A percentile compares a stretch with the other conserved stretches of the same genome.
phyloP scores from a whole-genome alignment of 2,329 filamentous ascomycete species.

The Ophiocordyceps camponoti-saundersi region DNA sequence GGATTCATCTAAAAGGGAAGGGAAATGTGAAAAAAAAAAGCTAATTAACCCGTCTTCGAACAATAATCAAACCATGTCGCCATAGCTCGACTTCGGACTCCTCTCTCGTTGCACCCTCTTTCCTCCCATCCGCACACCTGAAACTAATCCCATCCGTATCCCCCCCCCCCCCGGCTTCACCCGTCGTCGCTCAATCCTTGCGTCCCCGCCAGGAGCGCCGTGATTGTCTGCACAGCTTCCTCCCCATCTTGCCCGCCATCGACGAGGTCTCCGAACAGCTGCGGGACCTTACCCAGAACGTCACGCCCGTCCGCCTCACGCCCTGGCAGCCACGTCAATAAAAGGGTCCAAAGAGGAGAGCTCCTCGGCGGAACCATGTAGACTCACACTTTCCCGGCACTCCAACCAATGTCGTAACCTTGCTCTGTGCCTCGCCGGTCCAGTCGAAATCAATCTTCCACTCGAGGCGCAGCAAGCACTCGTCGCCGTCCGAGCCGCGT shows the following conservation, averaged over 20 bases:
- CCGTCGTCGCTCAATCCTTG: slow-evolving; percentile 6
- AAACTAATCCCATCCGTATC: no score
- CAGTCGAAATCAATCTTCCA: slow-evolving; percentile 55
- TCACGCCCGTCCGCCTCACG: slow-evolving; percentile 37
- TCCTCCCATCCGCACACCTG: background rate
- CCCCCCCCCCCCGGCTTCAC: slow-evolving; percentile 1
- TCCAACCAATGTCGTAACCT: slow-evolving; percentile 34
- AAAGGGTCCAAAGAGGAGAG: slow-evolving; percentile 3
- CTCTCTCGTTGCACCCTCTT: background rate
- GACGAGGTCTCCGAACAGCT: slow-evolving; percentile 42
- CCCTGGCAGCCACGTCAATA: slow-evolving; percentile 26
- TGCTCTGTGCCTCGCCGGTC: slow-evolving; percentile 52
- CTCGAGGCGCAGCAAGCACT: slow-evolving; percentile 31
- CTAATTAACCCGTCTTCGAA: background rate
- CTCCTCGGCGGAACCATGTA: background rate
- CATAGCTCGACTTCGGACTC: background rate
- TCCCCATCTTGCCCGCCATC: slow-evolving; percentile 35
- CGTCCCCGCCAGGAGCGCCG: slow-evolving; percentile 39
- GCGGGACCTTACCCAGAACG: slow-evolving; percentile 39
- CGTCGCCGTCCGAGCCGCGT: slow-evolving; percentile 13
- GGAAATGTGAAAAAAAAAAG: background rate
- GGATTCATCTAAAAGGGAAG: background rate
- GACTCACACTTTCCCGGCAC: slow-evolving; percentile 47
- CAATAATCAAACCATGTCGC: background rate
- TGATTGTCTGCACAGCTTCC: slow-evolving; percentile 39